A percentile compares a stretch with the other conserved stretches of the same genome.
These are phyloP conservation scores for Ceratopteris richardii DNA, from an alignment of 75 land plant species.

Conservation along the genomic window DNA sequence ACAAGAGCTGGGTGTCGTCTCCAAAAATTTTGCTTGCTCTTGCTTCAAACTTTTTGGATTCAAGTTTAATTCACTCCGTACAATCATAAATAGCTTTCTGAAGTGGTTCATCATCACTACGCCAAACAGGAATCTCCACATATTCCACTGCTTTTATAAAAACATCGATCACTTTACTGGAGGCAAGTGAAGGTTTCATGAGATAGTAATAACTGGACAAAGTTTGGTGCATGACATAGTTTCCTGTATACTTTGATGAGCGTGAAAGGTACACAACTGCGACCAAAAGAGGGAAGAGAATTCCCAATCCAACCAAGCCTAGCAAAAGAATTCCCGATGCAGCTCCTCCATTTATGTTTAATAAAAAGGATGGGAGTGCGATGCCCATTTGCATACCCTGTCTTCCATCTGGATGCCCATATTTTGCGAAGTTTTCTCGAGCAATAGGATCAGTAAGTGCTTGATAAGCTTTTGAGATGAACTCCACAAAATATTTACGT, in stretches of 20 bases:
- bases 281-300: conserved; percentile 75
- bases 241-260: conserved; percentile 95
- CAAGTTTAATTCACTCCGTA: conserved; percentile 85
- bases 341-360: conserved; percentile 83
- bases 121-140: conserved; percentile 88
- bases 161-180: conserved; percentile 99
- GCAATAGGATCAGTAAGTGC: conserved; percentile 89
- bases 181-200: too few relatives aligned
- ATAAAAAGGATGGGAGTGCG: conserved; percentile 80
- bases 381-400: conserved; percentile 99
- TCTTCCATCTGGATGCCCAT: conserved; percentile 98
- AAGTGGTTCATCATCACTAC: conserved; percentile 79
- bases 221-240: too few relatives aligned
- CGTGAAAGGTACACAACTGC: too few relatives aligned
- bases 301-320: conserved; percentile 94
- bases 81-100: conserved; percentile 76
- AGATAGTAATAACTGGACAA: too few relatives aligned
- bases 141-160: conserved; percentile 87
- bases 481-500: conserved; percentile 85
- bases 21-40: conserved; percentile 98
- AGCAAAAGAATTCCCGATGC: conserved; percentile 72
- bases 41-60: conserved; percentile 83
- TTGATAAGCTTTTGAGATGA: conserved; percentile 93
- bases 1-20: conserved; percentile 85
- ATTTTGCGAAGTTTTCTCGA: conserved; percentile 89